These are phyloP conservation scores for Penicillium verhagenii DNA, from an alignment of 495 filamentous ascomycete species.

Conservation along the genomic window DNA sequence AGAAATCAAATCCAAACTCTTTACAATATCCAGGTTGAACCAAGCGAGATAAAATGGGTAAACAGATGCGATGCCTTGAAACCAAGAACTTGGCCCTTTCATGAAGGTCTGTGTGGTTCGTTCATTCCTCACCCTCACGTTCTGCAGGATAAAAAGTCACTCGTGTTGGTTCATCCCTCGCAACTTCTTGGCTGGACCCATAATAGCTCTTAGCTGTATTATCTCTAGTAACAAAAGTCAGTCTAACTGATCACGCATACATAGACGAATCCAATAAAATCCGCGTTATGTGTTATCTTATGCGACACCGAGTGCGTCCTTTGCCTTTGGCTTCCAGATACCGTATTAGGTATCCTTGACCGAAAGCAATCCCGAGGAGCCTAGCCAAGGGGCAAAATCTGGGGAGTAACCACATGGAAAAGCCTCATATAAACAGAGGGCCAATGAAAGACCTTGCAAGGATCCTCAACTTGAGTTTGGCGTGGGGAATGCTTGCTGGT, in stretches of 20 bases:
- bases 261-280: background rate
- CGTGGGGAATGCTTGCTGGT: constrained; percentile 1
- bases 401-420: background rate
- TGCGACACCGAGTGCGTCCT: background rate
- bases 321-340: too few relatives aligned
- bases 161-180: background rate
- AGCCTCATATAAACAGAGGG: background rate
- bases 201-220: background rate
- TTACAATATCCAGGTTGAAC: too few relatives aligned
- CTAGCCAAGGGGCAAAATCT: background rate
- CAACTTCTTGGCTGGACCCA: background rate
- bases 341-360: background rate
- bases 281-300: background rate
- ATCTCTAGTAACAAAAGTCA: too few relatives aligned
- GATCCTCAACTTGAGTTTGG: background rate
- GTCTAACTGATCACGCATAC: too few relatives aligned
- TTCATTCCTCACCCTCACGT: background rate
- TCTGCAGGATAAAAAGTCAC: background rate
- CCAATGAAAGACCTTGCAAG: background rate
- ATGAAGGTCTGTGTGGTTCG: background rate
- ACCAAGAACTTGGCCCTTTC: background rate
- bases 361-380: background rate
- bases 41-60: too few relatives aligned
- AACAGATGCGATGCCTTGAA: too few relatives aligned
- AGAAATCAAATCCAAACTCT: too few relatives aligned